Conservation (phyloP, 2,329 filamentous ascomycete species). For the Chalaropsis thielavioides region DNA sequence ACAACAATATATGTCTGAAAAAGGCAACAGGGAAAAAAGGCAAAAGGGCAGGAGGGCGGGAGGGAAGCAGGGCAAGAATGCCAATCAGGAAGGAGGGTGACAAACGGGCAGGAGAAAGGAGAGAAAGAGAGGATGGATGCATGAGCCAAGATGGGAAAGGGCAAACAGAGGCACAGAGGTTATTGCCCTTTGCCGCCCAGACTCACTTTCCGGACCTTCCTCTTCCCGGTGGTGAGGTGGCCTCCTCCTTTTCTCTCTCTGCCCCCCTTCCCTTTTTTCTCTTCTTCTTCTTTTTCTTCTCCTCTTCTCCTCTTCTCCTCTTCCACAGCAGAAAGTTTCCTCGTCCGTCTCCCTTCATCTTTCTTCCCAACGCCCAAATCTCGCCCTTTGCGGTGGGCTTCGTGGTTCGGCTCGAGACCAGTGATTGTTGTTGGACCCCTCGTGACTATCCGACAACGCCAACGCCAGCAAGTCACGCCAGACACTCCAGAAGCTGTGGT, state of each 20-base stretch:
- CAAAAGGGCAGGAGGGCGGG: background rate
- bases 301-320: background rate
- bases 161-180: background rate
- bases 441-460: background rate
- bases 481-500: background rate
- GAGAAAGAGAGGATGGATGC: background rate
- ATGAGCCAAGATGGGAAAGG: background rate
- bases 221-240: background rate
- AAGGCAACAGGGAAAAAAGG: background rate
- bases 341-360: background rate
- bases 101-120: background rate
- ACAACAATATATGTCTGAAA: background rate
- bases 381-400: constrained; percentile 13
- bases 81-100: background rate
- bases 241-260: background rate
- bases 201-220: background rate
- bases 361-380: background rate
- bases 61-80: background rate
- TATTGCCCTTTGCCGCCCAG: background rate
- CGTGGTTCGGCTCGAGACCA: constrained; percentile 7
- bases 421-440: background rate
- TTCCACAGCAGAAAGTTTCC: background rate
- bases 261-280: background rate
- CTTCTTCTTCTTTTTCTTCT: background rate
- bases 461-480: too few species aligned